Evolutionary conservation across 1,284 basidiomycete species (phyloP), one percentile per base, ranked within the genome.

Genomic region (Heterobasidion annosum): DNA sequence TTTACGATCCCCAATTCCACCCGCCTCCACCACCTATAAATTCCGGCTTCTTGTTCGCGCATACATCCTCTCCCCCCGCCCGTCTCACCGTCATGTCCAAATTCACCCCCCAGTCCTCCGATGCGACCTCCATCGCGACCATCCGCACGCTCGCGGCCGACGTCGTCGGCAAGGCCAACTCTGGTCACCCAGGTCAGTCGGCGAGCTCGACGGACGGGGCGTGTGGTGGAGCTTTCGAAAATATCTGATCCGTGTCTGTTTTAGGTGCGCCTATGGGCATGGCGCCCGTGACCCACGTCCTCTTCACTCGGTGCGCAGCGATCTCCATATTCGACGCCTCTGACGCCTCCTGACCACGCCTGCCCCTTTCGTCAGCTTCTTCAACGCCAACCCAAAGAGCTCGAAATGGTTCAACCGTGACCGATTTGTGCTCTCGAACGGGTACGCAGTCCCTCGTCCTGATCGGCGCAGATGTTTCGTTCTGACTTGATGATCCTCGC

Each of bases 361-460:
- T 50, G 34, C 34, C 25, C 9, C n/a, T 44, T n/a, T 8, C 16
- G 12, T 12, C 53, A 91, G 89, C 46, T 90, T 92, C 77, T 70
- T 95, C 74, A 91, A 86, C 62, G 83, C 84, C 64, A 95, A 93
- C 76, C 88, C 93, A 57, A 86, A 86, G 71, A 87, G 80, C 75
- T 84, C 92, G 53, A 86, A 91, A 70, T 97, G 93, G 93, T 88
- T 85, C 73, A 93, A 93, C 73, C 85, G 92, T 56, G 92, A 95
- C 77, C 81, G 85, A 66, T 93, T 92, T 62, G 90, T 93, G 57
- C 81, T 93, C 58, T 93, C 88, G 58, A 91, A 90, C 62, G 89
- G 89, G 85, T 85, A 58, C 57, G 76, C 61, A 53, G 13, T 8
- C 53, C 25, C 10, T 15, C 34, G 19, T 10, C 43, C 52, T 58